Base-by-base conservation (phyloP, 2,329 filamentous ascomycete species). In the Sarocladiaceae sp. region DNA sequence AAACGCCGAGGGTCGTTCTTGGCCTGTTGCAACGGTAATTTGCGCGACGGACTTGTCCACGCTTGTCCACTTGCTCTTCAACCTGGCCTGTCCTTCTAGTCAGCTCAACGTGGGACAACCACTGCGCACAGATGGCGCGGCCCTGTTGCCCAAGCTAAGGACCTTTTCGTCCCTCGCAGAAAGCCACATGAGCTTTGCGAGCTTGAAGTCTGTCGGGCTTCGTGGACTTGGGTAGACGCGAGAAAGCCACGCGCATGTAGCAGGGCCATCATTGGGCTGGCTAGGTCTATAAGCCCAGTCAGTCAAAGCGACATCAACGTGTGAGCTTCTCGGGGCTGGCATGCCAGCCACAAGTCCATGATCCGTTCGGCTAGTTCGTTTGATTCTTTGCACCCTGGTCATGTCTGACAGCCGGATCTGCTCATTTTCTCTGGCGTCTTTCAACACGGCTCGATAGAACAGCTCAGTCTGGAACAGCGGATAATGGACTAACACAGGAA, bases 301-400 rank as follows among this genome's bases (percentile, higher is more conserved):
- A 8, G 13, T 12, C 6, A 7, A 23, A 40, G 37, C 37, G 28
- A 44, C 23, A n/a, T 23, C 40, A 28, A n/a, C 17, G 22, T 23
- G 37, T 6, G 5, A 20, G 20, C 5, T 22, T 28, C 12, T 23
- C 17, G 17, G 40, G 40, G 22, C 22, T 23, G 11, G 23, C 40
- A 44, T 44, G 40, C 40, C 26, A 22, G 7, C 20, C 40, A 15
- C 10, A n/a, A 26, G 22, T 26, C 12, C n/a, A n/a, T 26, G 40
- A 13, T 44, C 18, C 22, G 22, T n/a, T 28, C 40, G 23, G 15
- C 23, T 15, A 26, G 40, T 44, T n/a, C 28, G 40, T 44, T 22
- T 44, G 40, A 23, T 23, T 22, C 40, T 44, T 44, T 23, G 17
- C 28, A 44, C 40, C 40, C 40, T 44, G 25, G 40, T 23, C 40